Evolutionary conservation across 352 stramenopile genomes (phyloP).

Genomic region (Elongisporangium anandrum): DNA sequence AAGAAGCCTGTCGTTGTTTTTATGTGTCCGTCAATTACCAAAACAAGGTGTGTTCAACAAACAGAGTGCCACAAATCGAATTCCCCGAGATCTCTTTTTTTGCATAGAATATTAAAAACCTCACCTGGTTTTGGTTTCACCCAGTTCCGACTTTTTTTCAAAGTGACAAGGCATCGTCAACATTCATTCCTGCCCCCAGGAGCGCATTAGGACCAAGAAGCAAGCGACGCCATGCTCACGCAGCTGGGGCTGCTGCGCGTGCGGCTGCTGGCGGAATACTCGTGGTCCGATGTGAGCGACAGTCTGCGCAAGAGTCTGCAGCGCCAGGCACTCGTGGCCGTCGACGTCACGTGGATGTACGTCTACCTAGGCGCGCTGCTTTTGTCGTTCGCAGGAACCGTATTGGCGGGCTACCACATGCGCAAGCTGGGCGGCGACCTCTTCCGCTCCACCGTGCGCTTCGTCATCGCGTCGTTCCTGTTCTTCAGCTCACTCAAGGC

Average conservation of each 20-base stretch:
- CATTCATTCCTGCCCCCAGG: neutral
- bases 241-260: neutral
- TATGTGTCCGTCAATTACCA: neutral
- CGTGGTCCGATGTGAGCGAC: neutral
- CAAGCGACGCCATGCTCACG: neutral
- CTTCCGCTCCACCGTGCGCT: conserved; percentile 66
- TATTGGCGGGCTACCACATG: conserved; percentile 60
- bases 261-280: neutral
- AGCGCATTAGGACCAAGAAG: neutral
- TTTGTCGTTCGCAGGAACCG: conserved; percentile 45
- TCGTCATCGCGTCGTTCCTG: conserved; percentile 62
- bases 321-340: neutral
- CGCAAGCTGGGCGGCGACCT: conserved; percentile 57
- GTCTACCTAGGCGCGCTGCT: conserved; percentile 49
- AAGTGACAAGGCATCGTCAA: neutral
- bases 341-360: conserved; percentile 56
- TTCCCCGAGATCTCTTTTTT: neutral
- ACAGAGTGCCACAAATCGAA: neutral
- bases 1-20: neutral
- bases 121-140: neutral
- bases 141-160: neutral
- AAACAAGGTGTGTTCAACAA: neutral
- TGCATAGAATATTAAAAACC: neutral
- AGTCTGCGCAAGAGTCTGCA: neutral
- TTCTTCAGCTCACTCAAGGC: conserved; percentile 49